These are phyloP conservation scores for Multifurca ochricompacta DNA, from an alignment of 768 basidiomycete genomes.

Conservation along the genomic window DNA sequence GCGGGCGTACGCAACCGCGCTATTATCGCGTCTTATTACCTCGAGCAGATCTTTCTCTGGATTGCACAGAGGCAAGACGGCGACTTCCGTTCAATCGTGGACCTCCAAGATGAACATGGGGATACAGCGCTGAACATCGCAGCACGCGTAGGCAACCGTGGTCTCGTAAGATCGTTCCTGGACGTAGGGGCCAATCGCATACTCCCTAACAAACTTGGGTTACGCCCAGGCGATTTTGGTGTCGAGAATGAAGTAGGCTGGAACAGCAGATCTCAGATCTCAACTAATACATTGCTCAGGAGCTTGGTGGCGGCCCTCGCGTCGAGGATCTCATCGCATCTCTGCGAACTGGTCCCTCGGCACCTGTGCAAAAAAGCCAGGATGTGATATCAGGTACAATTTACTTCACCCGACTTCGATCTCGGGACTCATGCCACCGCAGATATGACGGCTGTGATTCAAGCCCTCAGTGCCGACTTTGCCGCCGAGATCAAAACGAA, in stretches of 20 bases:
- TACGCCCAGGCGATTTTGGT: constrained; percentile 92
- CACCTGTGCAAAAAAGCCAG: constrained; percentile 80
- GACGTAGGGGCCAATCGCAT: constrained; percentile 90
- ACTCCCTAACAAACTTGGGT: constrained; percentile 85
- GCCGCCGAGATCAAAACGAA: constrained; percentile 77
- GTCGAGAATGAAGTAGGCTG: constrained; percentile 76
- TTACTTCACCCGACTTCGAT: constrained; percentile 1
- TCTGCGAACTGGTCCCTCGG: constrained; percentile 63
- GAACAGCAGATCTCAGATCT: not conserved
- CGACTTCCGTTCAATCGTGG: constrained; percentile 73
- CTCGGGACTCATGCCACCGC: constrained; percentile 15
- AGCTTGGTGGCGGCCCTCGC: constrained; percentile 58
- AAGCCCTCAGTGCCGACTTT: constrained; percentile 71
- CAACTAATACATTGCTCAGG: constrained; percentile 36
- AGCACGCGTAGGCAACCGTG: constrained; percentile 85
- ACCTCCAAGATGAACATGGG: constrained; percentile 90
- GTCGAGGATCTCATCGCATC: constrained; percentile 76
- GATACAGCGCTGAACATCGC: constrained; percentile 96
- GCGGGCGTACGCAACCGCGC: constrained; percentile 90
- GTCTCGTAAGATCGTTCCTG: constrained; percentile 75
- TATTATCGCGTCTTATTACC: constrained; percentile 78
- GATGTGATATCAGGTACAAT: constrained; percentile 69
- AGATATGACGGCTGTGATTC: constrained; percentile 87
- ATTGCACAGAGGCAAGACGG: constrained; percentile 71
- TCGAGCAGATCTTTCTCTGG: constrained; percentile 83